Conservation (phyloP, 352 stramenopile genomes). For the Elongisporangium undulatum region DNA sequence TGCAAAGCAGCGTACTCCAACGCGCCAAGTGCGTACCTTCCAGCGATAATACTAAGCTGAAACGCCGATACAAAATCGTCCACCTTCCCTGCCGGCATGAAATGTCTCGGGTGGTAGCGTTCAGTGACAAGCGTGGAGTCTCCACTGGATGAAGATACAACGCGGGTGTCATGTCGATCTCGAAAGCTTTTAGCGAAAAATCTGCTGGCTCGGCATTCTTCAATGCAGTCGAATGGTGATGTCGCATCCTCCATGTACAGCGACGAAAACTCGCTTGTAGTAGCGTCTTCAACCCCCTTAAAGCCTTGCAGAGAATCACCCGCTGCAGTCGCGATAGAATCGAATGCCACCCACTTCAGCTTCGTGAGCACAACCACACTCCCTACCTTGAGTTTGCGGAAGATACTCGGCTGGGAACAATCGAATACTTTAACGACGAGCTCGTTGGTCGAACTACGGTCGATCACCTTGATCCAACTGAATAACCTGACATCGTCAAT, state of each 20-base stretch:
- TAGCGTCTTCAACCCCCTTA: constrained; percentile 31
- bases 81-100: not conserved
- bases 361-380: constrained; percentile 53
- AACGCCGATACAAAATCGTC: not conserved
- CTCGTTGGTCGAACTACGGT: constrained; percentile 37
- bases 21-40: not conserved
- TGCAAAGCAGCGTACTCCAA: not conserved
- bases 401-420: constrained; percentile 38
- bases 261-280: constrained; percentile 33
- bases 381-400: constrained; percentile 42
- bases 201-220: constrained; percentile 29
- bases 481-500: constrained; percentile 7
- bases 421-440: constrained; percentile 37
- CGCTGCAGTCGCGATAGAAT: not conserved
- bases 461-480: constrained; percentile 66
- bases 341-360: constrained; percentile 29
- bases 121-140: not conserved
- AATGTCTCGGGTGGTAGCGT: not conserved
- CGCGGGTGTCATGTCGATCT: not conserved
- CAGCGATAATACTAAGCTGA: not conserved
- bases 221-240: constrained; percentile 22
- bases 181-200: constrained; percentile 24
- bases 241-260: constrained; percentile 32
- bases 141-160: not conserved
- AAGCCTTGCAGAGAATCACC: constrained; percentile 1